phyloP scores from a whole-genome alignment of 495 filamentous ascomycete species.

The Rhypophila decipiens region DNA sequence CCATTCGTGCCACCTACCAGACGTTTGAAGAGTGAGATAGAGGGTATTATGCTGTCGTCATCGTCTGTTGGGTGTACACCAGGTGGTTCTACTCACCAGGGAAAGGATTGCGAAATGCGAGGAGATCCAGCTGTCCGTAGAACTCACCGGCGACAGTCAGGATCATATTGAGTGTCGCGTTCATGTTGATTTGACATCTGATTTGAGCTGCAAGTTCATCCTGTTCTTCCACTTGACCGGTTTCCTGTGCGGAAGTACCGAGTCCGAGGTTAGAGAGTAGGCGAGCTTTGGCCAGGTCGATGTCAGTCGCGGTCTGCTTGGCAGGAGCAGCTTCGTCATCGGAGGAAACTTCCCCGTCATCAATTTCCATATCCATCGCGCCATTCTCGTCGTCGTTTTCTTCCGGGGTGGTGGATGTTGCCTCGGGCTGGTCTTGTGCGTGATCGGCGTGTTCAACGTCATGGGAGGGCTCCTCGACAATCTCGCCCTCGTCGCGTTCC shows the following conservation, averaged over 20 bases:
- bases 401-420: neutral
- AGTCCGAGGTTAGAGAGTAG: slow-evolving; percentile 44
- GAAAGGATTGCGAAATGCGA: slow-evolving; percentile 60
- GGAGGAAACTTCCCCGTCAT: slow-evolving; percentile 39
- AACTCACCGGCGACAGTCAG: slow-evolving; percentile 83
- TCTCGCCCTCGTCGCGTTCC: slow-evolving; percentile 9
- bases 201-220: slow-evolving; percentile 17
- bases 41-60: too few relatives aligned
- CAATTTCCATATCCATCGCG: slow-evolving; percentile 40
- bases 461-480: neutral
- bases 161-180: slow-evolving; percentile 78
- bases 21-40: too few relatives aligned
- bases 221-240: neutral
- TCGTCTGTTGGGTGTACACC: too few relatives aligned
- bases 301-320: slow-evolving; percentile 31
- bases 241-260: neutral
- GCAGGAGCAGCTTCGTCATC: slow-evolving; percentile 20
- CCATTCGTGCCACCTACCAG: too few relatives aligned
- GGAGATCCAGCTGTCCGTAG: slow-evolving; percentile 83
- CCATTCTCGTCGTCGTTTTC: slow-evolving; percentile 20
- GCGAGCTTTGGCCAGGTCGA: slow-evolving; percentile 55
- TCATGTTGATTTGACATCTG: slow-evolving; percentile 36
- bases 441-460: neutral
- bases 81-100: too few relatives aligned
- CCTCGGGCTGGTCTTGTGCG: neutral